These are phyloP conservation scores for Neurospora tetraspora DNA, from an alignment of 495 filamentous ascomycete genomes.

Conservation along the genomic window DNA sequence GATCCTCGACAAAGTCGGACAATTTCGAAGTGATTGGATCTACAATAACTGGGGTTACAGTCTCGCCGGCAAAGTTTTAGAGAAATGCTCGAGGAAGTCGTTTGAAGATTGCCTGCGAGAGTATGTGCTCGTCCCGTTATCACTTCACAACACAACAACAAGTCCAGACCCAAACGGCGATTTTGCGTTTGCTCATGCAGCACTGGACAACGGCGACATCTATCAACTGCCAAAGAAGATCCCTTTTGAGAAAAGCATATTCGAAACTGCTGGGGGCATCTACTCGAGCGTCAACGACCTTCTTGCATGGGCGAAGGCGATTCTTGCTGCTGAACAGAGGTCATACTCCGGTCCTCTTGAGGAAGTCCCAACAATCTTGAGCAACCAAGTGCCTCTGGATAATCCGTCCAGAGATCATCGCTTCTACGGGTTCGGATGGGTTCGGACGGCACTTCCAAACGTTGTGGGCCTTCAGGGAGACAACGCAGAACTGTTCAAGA, in stretches of 20 bases:
- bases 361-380: conserved; percentile 2
- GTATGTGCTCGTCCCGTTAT: conserved; percentile 3
- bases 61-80: conserved; percentile 14
- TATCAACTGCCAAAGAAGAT: conserved; percentile 4
- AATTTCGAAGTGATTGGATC: conserved; percentile 7
- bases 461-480: conserved; percentile 7
- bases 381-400: conserved; percentile 2
- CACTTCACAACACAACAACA: neutral
- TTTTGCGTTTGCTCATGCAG: conserved; percentile 2
- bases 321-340: neutral
- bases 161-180: neutral
- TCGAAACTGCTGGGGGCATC: conserved; percentile 8
- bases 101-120: conserved; percentile 5
- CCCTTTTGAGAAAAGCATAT: conserved; percentile 10
- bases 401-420: conserved; percentile 1
- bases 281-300: conserved; percentile 9
- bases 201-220: neutral
- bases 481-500: conserved; percentile 5
- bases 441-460: conserved; percentile 7
- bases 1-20: neutral
- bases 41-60: conserved; percentile 21
- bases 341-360: neutral
- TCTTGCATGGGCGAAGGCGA: neutral
- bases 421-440: conserved; percentile 9
- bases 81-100: conserved; percentile 7